Evolutionary conservation across 179 eudicot species (phyloP), one percentile per base, ranked within the genome.

Genomic region (Heliamphora pulchella): DNA sequence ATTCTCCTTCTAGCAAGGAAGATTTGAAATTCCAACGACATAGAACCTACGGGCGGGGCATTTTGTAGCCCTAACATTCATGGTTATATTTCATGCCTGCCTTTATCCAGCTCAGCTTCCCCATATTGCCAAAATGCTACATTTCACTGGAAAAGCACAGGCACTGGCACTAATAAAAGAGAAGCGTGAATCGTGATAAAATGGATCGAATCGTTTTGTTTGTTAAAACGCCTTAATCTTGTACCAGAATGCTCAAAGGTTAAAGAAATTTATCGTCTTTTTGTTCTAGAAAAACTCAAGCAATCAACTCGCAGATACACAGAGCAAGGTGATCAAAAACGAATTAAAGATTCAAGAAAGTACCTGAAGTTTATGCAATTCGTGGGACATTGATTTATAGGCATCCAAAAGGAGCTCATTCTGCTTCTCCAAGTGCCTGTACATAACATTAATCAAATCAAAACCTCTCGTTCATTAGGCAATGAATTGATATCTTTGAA

Each of bases 381-480:
- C 96, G 41, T 88, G 90, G 7, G 94, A 81, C 93, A 93, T 89
- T 14, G 91, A 85, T 74, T 82, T 83, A 75, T 90, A 87, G 43
- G 93, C 87, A 71, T 91, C 90, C 80, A 82, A 85, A 4, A 92
- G 92, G 62, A 87, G 85, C 75, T 87, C 87, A 51, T 82, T 81
- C 84, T 91, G 91, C 88, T 92, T 92, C 87, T 91, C 94, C 85
- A 91, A 86, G 74, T 91, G 94, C 88, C 97, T 92, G 81, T 86
- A 82, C 48, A 82, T 55, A 50, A 63, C 61, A 41, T 41, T 2
- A 9, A 48, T 44, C 13, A 44, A 69, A 8, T 61, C 53, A 70
- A 55, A 31, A 63, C 72, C 48, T n/a, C 61, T 11, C 4, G 39
- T 9, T 47, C 1, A 44, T 3, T 6, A 46, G 78, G 0, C 6